Evolutionary conservation across 768 basidiomycete species (phyloP), one percentile per base, ranked within the genome.

Genomic region (Hygrophoropsis aurantiaca): DNA sequence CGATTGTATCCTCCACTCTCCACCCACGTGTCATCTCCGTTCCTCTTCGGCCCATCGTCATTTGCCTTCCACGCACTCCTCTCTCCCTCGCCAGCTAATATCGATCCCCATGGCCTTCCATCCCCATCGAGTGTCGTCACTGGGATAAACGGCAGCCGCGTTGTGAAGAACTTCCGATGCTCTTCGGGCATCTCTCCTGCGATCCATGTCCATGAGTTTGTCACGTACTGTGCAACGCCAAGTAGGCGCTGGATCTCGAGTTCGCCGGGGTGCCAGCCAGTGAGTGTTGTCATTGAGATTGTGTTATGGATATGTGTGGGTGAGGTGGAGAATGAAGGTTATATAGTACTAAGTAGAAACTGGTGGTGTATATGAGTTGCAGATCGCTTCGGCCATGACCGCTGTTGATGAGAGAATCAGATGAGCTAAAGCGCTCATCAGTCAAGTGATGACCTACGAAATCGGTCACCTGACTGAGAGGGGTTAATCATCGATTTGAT

Each of bases 81-180:
- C n/a, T n/a, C n/a, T n/a, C n/a, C n/a, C n/a, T n/a, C n/a, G 5
- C 70, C 74, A 0, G 78, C 71, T 6, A 83, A 64, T 25, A 84
- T 72, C 2, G 79, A 82, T 3, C 75, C 69, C 84, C 84, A 85
- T 2, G 84, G 84, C 3, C 82, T 67, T 1, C 69, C 72, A 4
- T 53, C 49, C 3, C 59, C 61, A 53, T 84, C 83, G 18, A 84
- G 59, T 2, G 76, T 77, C n/a, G 78, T 73, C 9, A 82, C 57
- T 4, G 81, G 81, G 15, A 85, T 64, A 53, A 84, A 84, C 1
- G 74, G 74, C 5, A 83, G 61, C 11, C 68, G 58, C 1, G 70
- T 73, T 2, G 73, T 66, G 53, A 82, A 72, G 52, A 84, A 81
- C 3, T 55, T 54, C 3, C 71, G 71, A 49, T 82, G 79, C 18